Percentiles rank a stretch among this genome's conserved stretches.
phyloP scores from a whole-genome alignment of 208 protist genomes.

The Jaenimonas drosophilae region DNA sequence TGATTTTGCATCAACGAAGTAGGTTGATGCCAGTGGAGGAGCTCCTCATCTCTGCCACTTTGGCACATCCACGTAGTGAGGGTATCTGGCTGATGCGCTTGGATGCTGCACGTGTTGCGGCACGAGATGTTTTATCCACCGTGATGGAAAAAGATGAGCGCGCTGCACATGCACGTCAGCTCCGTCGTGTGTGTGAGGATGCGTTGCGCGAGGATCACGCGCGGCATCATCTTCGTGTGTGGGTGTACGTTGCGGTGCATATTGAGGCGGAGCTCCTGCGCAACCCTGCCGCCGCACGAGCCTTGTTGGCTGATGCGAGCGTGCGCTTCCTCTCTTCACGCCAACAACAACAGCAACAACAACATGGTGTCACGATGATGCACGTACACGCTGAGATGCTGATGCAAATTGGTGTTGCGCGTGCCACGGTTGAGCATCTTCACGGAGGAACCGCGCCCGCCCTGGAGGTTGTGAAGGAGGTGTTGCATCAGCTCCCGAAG shows the following conservation, averaged over 20 bases:
- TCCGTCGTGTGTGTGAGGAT: conserved; percentile 30
- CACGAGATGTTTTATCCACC: conserved; percentile 3
- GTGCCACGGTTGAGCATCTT: background rate
- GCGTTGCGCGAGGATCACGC: conserved; percentile 40
- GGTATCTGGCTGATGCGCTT: conserved; percentile 66
- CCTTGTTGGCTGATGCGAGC: conserved; percentile 5
- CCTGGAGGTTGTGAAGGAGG: conserved; percentile 51
- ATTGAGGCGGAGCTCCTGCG: conserved; percentile 36
- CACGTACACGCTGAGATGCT: too few relatives aligned
- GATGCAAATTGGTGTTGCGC: too few relatives aligned
- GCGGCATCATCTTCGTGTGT: conserved; percentile 22
- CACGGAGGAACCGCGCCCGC: conserved; percentile 9
- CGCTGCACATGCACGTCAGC: conserved; percentile 6
- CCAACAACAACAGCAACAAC: too few relatives aligned
- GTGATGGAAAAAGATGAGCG: background rate
- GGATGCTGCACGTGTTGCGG: conserved; percentile 20
- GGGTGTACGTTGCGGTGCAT: conserved; percentile 47
- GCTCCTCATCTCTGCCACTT: conserved; percentile 14
- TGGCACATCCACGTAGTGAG: conserved; percentile 27
- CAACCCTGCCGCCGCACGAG: conserved; percentile 13
- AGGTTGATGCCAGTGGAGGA: conserved; percentile 9
- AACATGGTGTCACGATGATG: too few relatives aligned
- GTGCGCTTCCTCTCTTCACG: background rate
- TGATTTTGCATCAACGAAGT: conserved; percentile 14
- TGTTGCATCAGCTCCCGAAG: conserved; percentile 55